Evolutionary conservation across 306 rosid genomes (phyloP), one percentile per base, ranked within the genome.

Genomic region (Ammopiptanthus mongolicus): DNA sequence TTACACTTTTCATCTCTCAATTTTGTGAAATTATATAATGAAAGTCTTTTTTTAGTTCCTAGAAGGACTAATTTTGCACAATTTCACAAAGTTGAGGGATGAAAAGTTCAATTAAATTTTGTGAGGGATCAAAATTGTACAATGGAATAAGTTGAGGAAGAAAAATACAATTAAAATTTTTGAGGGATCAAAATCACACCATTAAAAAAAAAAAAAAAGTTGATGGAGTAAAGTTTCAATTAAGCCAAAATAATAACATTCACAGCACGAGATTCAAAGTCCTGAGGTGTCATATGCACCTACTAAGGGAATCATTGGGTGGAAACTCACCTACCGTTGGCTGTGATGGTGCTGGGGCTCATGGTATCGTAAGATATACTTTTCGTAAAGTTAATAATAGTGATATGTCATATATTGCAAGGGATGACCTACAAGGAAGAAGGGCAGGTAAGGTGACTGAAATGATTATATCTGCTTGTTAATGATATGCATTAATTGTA

Each of bases 281-380:
- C 21, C 2, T 61, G 59, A 71, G 53, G 64, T 62, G 72, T 65
- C 75, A n/a, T n/a, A 69, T 48, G 21, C 51, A 72, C 72, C 80
- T n/a, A 77, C 68, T 77, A 15, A 23, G 36, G 73, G 31, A 12
- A 69, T 75, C 17, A 55, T 81, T 69, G 5, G 79, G 71, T 70
- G 65, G 41, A 28, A 23, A 12, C 28, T 11, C 51, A 71, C 70
- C 78, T 71, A 71, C 53, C 75, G 59, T 53, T 69, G 0, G 55
- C 46, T 59, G 60, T 1, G 36, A 2, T 15, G 76, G 42, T 74
- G 71, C 1, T 14, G 68, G 73, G n/a, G n/a, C n/a, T 51, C 12
- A 17, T 6, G 8, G 14, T n/a, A 15, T 60, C 22, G 15, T 70
- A 1, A 23, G 17, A 22, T 53, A 41, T 41, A 7, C 1, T 37